A percentile compares a stretch with the other conserved stretches of the same genome.
These are phyloP conservation scores for Ceratocystis colombiana DNA, from an alignment of 2,329 filamentous ascomycete species.

Conservation along the genomic window DNA sequence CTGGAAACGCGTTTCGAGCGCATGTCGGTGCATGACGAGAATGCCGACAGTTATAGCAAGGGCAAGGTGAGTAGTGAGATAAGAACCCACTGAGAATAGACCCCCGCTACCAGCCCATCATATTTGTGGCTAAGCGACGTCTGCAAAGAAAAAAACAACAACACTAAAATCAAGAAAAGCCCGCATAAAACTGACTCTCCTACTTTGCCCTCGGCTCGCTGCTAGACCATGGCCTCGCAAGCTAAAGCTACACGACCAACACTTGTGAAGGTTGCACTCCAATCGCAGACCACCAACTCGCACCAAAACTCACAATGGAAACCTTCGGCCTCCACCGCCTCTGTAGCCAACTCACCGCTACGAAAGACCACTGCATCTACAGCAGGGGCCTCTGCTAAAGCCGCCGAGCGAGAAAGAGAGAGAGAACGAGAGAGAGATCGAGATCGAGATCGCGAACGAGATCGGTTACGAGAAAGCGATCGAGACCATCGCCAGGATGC, in stretches of 20 bases:
- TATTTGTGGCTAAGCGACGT: constrained; percentile 11
- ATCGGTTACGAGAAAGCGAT: constrained; percentile 21
- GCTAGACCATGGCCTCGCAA: constrained; percentile 24
- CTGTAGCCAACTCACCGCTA: constrained; percentile 10
- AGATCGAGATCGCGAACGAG: constrained; percentile 21
- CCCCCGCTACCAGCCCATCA: neutral
- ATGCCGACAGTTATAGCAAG: constrained; percentile 59
- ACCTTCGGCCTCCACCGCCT: constrained; percentile 13
- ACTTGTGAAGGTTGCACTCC: constrained; percentile 74
- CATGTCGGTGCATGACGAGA: constrained; percentile 83
- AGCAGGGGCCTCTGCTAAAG: constrained; percentile 19
- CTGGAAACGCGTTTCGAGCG: constrained; percentile 84
- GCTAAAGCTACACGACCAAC: constrained; percentile 47
- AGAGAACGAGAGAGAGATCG: constrained; percentile 22
- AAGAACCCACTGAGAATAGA: constrained; percentile 9
- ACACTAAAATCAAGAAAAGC: neutral
- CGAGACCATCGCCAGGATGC: constrained; percentile 47
- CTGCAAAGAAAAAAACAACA: constrained; percentile 8
- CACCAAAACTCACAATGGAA: constrained; percentile 34
- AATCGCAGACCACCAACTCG: constrained; percentile 62
- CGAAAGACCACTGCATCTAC: constrained; percentile 22
- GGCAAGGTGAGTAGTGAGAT: constrained; percentile 52
- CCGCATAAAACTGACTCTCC: constrained; percentile 7
- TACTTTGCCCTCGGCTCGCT: neutral
- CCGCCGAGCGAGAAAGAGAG: constrained; percentile 15